Evolutionary conservation across 1,139 yeast species (phyloP).

Genomic region (Magnusiomyces fungicola): DNA sequence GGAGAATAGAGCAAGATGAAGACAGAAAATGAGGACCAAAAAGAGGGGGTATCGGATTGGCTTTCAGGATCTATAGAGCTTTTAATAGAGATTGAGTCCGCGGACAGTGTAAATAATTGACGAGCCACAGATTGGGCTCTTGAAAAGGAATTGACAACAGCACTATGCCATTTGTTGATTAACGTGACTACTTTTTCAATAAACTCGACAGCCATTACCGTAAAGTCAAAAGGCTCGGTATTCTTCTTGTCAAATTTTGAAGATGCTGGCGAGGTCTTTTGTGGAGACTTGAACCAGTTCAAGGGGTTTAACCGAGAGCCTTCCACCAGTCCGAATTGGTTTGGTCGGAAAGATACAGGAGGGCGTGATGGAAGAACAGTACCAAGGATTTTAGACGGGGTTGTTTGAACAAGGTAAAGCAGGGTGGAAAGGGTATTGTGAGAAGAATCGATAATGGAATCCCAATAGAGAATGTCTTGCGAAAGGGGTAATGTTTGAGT

Average conservation of each 20-base stretch:
- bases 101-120: not conserved
- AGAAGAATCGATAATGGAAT: conserved; percentile 20
- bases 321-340: not conserved
- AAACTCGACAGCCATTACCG: not conserved
- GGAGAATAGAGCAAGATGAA: conserved; percentile 12
- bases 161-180: conserved; percentile 14
- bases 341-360: not conserved
- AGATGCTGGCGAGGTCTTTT: not conserved
- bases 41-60: not conserved
- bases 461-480: conserved; percentile 32
- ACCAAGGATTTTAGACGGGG: not conserved
- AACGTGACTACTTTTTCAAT: not conserved
- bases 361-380: not conserved
- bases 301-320: not conserved
- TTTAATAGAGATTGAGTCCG: not conserved
- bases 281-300: not conserved
- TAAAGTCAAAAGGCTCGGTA: not conserved
- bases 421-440: conserved; percentile 3
- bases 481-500: conserved; percentile 30
- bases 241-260: not conserved
- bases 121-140: conserved; percentile 14
- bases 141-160: conserved; percentile 25
- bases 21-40: conserved; percentile 9
- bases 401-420: conserved; percentile 8
- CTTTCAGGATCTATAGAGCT: not conserved